Evolutionary conservation across 2,329 filamentous ascomycete species (phyloP).

Genomic region (Neofusicoccum parvum): DNA sequence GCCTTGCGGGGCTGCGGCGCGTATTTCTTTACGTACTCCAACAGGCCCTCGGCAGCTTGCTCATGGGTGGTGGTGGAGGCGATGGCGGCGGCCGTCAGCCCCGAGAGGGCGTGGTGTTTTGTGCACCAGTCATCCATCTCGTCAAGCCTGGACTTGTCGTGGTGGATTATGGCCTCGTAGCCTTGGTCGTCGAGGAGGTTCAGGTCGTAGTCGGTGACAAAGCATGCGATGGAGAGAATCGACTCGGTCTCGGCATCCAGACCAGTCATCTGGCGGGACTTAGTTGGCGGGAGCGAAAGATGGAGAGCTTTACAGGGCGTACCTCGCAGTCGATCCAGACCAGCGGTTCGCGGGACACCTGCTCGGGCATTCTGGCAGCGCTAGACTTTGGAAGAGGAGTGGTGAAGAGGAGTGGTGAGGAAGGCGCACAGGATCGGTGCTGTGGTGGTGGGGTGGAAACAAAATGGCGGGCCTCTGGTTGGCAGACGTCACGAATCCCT

Average conservation of each 20-base stretch:
- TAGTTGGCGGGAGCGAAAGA: background rate
- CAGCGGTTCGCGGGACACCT: slow-evolving; percentile 63
- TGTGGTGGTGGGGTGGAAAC: background rate
- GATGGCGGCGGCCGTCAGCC: slow-evolving; percentile 76
- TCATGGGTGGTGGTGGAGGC: slow-evolving; percentile 72
- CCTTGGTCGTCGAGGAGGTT: slow-evolving; percentile 74
- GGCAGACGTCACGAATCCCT: slow-evolving; percentile 6
- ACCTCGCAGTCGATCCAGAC: slow-evolving; percentile 87
- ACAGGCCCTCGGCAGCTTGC: slow-evolving; percentile 70
- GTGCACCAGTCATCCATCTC: slow-evolving; percentile 90
- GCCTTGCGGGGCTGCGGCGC: slow-evolving; percentile 68
- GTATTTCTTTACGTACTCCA: slow-evolving; percentile 74
- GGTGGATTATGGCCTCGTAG: slow-evolving; percentile 80
- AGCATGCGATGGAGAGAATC: slow-evolving; percentile 90
- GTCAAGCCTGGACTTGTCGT: slow-evolving; percentile 68
- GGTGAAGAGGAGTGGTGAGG: background rate
- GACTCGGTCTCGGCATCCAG: slow-evolving; percentile 76
- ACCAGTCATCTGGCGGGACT: slow-evolving; percentile 78
- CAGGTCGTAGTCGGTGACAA: slow-evolving; percentile 81
- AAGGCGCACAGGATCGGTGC: background rate
- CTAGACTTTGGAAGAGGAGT: background rate
- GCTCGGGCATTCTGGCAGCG: slow-evolving; percentile 40
- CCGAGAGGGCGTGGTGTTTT: slow-evolving; percentile 75
- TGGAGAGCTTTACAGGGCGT: slow-evolving; percentile 21
- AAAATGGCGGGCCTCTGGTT: slow-evolving; percentile 5